These are phyloP conservation scores for Aspergillus texensis DNA, from an alignment of 2,329 filamentous ascomycete genomes.

Conservation along the genomic window DNA sequence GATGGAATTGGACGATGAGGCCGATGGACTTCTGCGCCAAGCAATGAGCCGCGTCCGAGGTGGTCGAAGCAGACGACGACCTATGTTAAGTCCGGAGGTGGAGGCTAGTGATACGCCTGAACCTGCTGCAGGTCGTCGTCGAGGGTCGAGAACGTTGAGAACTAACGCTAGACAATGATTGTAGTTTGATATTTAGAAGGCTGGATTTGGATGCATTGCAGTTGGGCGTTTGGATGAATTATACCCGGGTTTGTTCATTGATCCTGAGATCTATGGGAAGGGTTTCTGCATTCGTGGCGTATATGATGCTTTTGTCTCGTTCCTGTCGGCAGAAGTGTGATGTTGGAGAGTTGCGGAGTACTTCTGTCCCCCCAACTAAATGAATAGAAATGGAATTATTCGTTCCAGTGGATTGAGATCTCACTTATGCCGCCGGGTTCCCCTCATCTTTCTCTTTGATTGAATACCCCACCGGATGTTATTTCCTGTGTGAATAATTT, in stretches of 20 bases:
- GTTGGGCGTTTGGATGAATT: conserved; percentile 17
- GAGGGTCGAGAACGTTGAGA: conserved; percentile 22
- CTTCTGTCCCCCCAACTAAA: not conserved
- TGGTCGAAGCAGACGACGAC: conserved; percentile 20
- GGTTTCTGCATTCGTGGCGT: conserved; percentile 10
- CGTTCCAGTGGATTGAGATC: not conserved
- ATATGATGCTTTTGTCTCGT: not conserved
- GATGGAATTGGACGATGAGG: conserved; percentile 48
- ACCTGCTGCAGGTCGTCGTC: conserved; percentile 20
- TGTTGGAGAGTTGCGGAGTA: not conserved
- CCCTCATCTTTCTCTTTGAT: not conserved
- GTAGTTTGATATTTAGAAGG: not conserved
- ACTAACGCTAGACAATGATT: conserved; percentile 25
- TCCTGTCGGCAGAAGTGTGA: not conserved
- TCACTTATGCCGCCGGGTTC: not conserved
- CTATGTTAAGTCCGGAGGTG: conserved; percentile 16
- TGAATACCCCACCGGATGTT: too few species aligned
- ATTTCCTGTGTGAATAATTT: not conserved
- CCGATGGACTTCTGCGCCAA: conserved; percentile 43
- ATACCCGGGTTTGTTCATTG: conserved; percentile 13
- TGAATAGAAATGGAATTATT: not conserved
- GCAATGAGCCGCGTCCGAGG: conserved; percentile 40
- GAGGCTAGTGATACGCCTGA: conserved; percentile 29
- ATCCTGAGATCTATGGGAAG: conserved; percentile 1
- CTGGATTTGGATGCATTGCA: conserved; percentile 19